Percentiles rank a stretch among this genome's conserved stretches.
Evolutionary conservation across 305 asterid species (phyloP).

Genomic region (Fraxinus platypoda): DNA sequence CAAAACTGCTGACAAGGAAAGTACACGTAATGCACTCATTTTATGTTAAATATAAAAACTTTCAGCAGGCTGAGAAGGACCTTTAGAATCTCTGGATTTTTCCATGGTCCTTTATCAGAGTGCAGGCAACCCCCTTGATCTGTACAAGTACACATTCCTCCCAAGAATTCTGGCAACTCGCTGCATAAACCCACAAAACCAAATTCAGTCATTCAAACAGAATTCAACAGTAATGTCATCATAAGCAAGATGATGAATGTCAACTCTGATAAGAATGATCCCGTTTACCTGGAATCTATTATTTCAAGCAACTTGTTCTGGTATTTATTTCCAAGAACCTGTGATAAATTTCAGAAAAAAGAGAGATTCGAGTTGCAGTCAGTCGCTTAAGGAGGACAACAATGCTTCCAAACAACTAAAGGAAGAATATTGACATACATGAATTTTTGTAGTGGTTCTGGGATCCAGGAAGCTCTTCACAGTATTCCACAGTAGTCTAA

Average conservation of each 20-base stretch:
- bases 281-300: constrained; percentile 73
- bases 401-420: neutral
- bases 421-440: constrained; percentile 42
- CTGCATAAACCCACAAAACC: constrained; percentile 43
- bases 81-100: constrained; percentile 85
- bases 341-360: constrained; percentile 24
- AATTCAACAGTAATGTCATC: neutral
- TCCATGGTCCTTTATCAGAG: constrained; percentile 99
- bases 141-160: constrained; percentile 83
- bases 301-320: constrained; percentile 83
- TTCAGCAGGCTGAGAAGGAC: constrained; percentile 27
- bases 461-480: constrained; percentile 69
- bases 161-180: constrained; percentile 89
- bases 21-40: neutral
- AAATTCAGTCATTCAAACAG: neutral
- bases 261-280: neutral
- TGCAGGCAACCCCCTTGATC: constrained; percentile 90
- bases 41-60: neutral
- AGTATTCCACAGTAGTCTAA: constrained; percentile 64
- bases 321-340: constrained; percentile 93
- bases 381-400: neutral
- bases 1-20: neutral
- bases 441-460: constrained; percentile 68
- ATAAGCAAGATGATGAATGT: constrained; percentile 3
- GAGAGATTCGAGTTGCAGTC: constrained; percentile 19